Evolutionary conservation across 345 rosid species (phyloP).

Genomic region (Camelina hispida): DNA sequence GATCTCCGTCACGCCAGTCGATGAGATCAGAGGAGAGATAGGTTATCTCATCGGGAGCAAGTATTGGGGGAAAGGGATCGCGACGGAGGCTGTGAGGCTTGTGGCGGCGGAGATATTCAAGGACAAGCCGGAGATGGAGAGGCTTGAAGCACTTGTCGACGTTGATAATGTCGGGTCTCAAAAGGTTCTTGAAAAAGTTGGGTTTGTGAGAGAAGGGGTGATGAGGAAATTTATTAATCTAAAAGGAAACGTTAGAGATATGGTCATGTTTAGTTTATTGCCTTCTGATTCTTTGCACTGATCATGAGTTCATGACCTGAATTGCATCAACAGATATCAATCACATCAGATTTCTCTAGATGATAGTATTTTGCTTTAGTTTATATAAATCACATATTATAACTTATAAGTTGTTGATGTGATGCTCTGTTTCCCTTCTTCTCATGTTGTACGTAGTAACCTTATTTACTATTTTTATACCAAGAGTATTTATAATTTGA

Average conservation of each 20-base stretch:
- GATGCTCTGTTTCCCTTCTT: too few relatives aligned
- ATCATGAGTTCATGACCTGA: neutral
- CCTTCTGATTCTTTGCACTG: conserved; percentile 53
- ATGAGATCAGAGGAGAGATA: conserved; percentile 56
- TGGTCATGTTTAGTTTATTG: conserved; percentile 65
- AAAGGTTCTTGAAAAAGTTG: conserved; percentile 70
- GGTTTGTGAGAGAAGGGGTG: conserved; percentile 67
- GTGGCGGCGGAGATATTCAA: conserved; percentile 49
- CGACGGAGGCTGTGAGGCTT: conserved; percentile 57
- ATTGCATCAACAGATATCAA: conserved; percentile 7
- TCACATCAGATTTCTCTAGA: neutral
- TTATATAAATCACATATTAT: neutral
- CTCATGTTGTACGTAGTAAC: too few relatives aligned
- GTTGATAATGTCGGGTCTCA: conserved; percentile 64
- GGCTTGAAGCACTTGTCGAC: conserved; percentile 68
- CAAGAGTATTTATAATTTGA: too few relatives aligned
- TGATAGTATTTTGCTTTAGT: neutral
- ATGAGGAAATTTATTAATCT: conserved; percentile 50
- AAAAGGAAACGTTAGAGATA: conserved; percentile 62
- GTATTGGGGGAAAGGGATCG: conserved; percentile 72
- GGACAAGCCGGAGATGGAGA: conserved; percentile 62
- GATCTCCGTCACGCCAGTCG: conserved; percentile 57
- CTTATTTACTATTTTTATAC: too few relatives aligned
- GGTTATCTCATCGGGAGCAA: conserved; percentile 54
- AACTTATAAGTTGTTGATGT: too few relatives aligned